phyloP scores from a whole-genome alignment of 192 early-diverging fungal species.

The Coemansia sp. region DNA sequence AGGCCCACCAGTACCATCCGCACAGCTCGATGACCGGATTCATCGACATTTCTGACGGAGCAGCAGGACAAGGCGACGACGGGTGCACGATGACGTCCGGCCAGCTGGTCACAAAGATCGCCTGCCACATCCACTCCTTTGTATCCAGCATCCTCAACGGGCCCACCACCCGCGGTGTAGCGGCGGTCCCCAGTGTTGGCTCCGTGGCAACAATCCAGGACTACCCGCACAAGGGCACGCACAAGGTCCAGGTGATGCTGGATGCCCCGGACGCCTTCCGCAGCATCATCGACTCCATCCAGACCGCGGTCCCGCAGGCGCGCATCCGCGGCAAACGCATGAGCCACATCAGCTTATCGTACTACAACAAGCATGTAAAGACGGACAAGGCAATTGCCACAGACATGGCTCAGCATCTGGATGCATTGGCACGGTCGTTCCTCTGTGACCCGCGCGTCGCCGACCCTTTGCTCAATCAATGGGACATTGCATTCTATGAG shows the following conservation, averaged over 20 bases:
- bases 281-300: conserved; percentile 18
- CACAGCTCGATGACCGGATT: conserved; percentile 55
- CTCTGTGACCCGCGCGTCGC: conserved; percentile 9
- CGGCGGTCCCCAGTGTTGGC: background rate
- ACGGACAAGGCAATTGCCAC: conserved; percentile 21
- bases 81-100: conserved; percentile 1
- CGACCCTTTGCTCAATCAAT: conserved; percentile 21
- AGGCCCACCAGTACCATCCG: conserved; percentile 51
- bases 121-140: conserved; percentile 15
- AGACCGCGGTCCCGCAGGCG: conserved; percentile 23
- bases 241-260: conserved; percentile 44
- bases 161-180: conserved; percentile 3
- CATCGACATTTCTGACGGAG: conserved; percentile 27
- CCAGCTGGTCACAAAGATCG: conserved; percentile 13
- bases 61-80: background rate
- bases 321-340: conserved; percentile 36
- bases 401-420: conserved; percentile 14
- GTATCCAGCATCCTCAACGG: background rate
- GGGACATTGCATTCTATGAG: conserved; percentile 52
- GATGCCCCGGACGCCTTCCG: conserved; percentile 35
- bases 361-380: conserved; percentile 46
- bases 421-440: conserved; percentile 23
- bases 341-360: conserved; percentile 40
- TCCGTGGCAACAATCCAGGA: conserved; percentile 16
- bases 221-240: conserved; percentile 43